Evolutionary conservation across 257 asterid species (phyloP), one percentile per base, ranked within the genome.

Genomic region (Solanum habrochaites): DNA sequence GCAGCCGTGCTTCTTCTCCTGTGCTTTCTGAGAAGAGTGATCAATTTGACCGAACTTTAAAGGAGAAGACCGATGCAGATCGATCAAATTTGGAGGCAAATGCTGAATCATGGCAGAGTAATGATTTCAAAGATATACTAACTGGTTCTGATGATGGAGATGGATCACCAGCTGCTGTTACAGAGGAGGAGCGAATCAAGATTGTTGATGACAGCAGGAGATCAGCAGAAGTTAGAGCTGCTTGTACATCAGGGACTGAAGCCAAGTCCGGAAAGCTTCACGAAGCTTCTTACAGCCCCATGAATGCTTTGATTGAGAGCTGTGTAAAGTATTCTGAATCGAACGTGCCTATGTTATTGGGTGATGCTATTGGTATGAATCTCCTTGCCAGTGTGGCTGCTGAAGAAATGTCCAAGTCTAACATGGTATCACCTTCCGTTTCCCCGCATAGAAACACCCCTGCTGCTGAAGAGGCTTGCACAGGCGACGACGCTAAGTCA

Each of bases 341-440:
- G 69, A 88, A 88, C 70, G 78, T 97, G 32, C 92, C 98, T 40
- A 58, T 94, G 87, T 95, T 95, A 72, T 88, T 92, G 16, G 96
- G 91, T 45, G 99, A 97, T 91, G 98, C 95, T 87, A 93, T 91
- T 82, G 98, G 98, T 49, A 96, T 96, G 97, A 96, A 96, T 88
- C 94, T 96, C 85, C 99, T 96, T 87, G 99, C 99, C 64, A 96
- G 96, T 90, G 99, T 96, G 86, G 99, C 99, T 87, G 87, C 99
- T 56, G 96, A 97, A 82, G 98, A 95, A 91, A 91, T 96, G 77
- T 93, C 95, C 47, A 92, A 90, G 86, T 92, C 97, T 60, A 91
- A 91, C 20, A 73, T 88, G 88, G 89, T 85, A 85, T 93, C 98
- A 12, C 97, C 97, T 27, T 66, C 91, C 60, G 90, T 87, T 90